phyloP scores from a whole-genome alignment of 306 rosid species.

The Begonia peltatifolia region DNA sequence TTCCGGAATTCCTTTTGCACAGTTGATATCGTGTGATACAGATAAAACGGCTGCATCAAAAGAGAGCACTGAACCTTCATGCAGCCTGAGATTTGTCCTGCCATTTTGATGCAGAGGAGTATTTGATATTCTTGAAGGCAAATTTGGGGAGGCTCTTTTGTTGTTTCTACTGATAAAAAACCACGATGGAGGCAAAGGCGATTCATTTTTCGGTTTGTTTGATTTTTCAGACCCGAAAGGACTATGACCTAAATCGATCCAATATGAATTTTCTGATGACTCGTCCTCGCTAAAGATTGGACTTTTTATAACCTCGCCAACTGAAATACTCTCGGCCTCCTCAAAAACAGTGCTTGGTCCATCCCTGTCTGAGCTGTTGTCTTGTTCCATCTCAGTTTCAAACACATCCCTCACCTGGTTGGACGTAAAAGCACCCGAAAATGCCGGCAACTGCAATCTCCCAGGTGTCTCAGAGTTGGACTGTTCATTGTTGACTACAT shows the following conservation, averaged over 20 bases:
- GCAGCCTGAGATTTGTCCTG: constrained; percentile 23
- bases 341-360: constrained; percentile 93
- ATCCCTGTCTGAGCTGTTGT: constrained; percentile 78
- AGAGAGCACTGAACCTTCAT: constrained; percentile 56
- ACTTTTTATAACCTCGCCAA: constrained; percentile 96
- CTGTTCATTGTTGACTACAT: constrained; percentile 25
- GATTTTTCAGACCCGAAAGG: constrained; percentile 67
- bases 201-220: constrained; percentile 48
- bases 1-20: constrained; percentile 68
- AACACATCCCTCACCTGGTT: constrained; percentile 85
- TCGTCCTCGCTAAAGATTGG: constrained; percentile 95
- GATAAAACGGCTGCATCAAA: constrained; percentile 92
- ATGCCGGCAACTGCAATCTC: constrained; percentile 67
- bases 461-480: constrained; percentile 17
- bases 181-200: constrained; percentile 78
- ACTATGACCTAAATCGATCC: constrained; percentile 98
- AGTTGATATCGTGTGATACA: constrained; percentile 61
- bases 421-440: constrained; percentile 82
- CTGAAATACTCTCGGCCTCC: constrained; percentile 76
- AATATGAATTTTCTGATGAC: constrained; percentile 74
- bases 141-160: constrained; percentile 50
- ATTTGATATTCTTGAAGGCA: constrained; percentile 33
- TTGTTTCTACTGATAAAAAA: constrained; percentile 42
- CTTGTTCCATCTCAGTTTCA: constrained; percentile 88
- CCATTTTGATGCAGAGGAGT: constrained; percentile 60